phyloP scores from a whole-genome alignment of 1,284 basidiomycete species.

The Pseudozyma flocculosa region DNA sequence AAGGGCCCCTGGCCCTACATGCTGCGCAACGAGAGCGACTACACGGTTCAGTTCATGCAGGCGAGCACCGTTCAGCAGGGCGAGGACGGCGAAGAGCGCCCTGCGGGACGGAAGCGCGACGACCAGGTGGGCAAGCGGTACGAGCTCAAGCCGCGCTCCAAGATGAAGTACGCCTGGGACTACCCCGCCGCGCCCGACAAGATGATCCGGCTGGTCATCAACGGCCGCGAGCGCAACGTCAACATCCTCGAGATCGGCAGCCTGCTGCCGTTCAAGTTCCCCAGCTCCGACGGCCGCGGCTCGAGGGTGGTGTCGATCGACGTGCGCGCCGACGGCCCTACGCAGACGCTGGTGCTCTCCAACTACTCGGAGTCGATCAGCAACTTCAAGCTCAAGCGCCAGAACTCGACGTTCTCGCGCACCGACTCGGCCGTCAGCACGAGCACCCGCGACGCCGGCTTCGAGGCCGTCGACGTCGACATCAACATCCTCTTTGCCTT shows the following conservation, averaged over 20 bases:
- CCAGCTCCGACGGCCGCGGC: slow-evolving; percentile 53
- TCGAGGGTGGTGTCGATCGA: slow-evolving; percentile 78
- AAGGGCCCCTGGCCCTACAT: slow-evolving; percentile 79
- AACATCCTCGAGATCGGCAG: slow-evolving; percentile 97
- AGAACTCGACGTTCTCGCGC: slow-evolving; percentile 64
- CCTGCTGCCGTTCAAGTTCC: slow-evolving; percentile 83
- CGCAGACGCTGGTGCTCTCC: slow-evolving; percentile 83
- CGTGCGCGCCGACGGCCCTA: slow-evolving; percentile 83
- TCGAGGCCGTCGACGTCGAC: slow-evolving; percentile 80
- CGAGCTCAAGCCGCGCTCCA: slow-evolving; percentile 66
- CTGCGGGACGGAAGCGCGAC: slow-evolving; percentile 15
- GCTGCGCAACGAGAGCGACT: slow-evolving; percentile 85
- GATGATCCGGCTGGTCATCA: slow-evolving; percentile 69
- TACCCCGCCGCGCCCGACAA: slow-evolving; percentile 82
- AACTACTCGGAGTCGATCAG: slow-evolving; percentile 84
- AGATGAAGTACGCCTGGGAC: slow-evolving; percentile 87
- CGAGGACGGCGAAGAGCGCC: slow-evolving; percentile 7
- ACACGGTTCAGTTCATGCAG: slow-evolving; percentile 73
- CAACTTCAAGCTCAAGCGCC: slow-evolving; percentile 79
- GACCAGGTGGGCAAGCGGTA: slow-evolving; percentile 59
- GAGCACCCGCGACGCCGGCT: slow-evolving; percentile 66
- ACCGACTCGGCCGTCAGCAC: slow-evolving; percentile 72
- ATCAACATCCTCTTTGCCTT: slow-evolving; percentile 71
- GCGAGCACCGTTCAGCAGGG: slow-evolving; percentile 52
- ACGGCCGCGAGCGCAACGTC: slow-evolving; percentile 72